Percentiles rank a stretch among this genome's conserved stretches.
Evolutionary conservation across 352 stramenopile genomes (phyloP).

Genomic region (Phytophthora meadii): DNA sequence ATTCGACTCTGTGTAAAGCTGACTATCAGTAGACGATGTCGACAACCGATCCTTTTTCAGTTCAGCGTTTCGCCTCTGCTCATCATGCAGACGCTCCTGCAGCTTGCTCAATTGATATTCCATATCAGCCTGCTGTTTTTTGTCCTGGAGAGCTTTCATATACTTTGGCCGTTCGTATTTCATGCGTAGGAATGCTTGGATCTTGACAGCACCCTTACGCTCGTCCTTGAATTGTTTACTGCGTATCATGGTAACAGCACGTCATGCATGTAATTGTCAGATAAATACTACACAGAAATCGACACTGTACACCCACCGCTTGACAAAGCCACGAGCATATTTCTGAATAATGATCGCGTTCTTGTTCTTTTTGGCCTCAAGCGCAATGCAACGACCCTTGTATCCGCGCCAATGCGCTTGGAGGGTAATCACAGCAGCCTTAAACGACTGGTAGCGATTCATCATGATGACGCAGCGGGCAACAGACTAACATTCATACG

Average conservation of each 20-base stretch:
- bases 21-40: slow-evolving; percentile 48
- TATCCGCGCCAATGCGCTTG: slow-evolving; percentile 85
- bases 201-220: slow-evolving; percentile 59
- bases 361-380: slow-evolving; percentile 59
- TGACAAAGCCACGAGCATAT: slow-evolving; percentile 66
- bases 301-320: slow-evolving; percentile 41
- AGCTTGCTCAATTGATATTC: slow-evolving; percentile 60
- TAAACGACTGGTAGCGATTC: slow-evolving; percentile 71
- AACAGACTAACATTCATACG: slow-evolving; percentile 60
- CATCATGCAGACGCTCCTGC: slow-evolving; percentile 67
- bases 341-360: slow-evolving; percentile 76
- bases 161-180: slow-evolving; percentile 68
- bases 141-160: slow-evolving; percentile 53
- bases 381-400: slow-evolving; percentile 58
- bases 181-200: slow-evolving; percentile 74
- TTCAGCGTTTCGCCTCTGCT: slow-evolving; percentile 68
- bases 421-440: slow-evolving; percentile 60
- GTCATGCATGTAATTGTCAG: slow-evolving; percentile 1
- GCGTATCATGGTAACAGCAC: slow-evolving; percentile 2
- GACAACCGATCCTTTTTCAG: slow-evolving; percentile 54
- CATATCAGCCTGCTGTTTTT: slow-evolving; percentile 69
- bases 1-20: slow-evolving; percentile 49
- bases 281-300: not conserved
- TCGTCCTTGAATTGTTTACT: slow-evolving; percentile 66
- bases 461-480: slow-evolving; percentile 82